These are phyloP conservation scores for Phytophthora quininea DNA, from an alignment of 352 stramenopile genomes.

Conservation along the genomic window DNA sequence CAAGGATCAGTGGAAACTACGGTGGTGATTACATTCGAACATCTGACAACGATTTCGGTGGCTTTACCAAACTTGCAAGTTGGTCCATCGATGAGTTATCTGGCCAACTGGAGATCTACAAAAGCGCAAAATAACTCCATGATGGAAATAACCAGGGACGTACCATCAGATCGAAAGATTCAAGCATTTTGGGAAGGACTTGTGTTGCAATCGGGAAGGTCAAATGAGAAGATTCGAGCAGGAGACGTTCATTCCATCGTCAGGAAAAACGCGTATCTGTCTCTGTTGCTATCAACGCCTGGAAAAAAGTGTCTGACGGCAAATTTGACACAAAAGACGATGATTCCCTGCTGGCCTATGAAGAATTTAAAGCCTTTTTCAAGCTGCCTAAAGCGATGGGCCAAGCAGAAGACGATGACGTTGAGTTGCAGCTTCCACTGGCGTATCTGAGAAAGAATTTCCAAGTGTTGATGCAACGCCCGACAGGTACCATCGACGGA, in stretches of 20 bases:
- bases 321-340: conserved; percentile 2
- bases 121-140: background rate
- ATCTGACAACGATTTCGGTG: conserved; percentile 10
- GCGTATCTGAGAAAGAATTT: conserved; percentile 25
- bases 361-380: conserved; percentile 12
- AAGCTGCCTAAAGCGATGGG: background rate
- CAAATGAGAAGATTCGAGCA: conserved; percentile 10
- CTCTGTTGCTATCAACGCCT: conserved; percentile 10
- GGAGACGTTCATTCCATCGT: background rate
- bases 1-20: background rate
- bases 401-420: conserved; percentile 9
- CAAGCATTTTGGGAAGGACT: conserved; percentile 24
- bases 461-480: background rate
- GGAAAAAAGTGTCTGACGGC: background rate
- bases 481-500: conserved; percentile 1
- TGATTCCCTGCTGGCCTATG: conserved; percentile 15
- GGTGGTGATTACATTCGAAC: conserved; percentile 20
- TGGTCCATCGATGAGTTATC: conserved; percentile 21
- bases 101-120: conserved; percentile 3
- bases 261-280: conserved; percentile 20
- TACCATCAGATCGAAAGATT: conserved; percentile 14
- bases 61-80: conserved; percentile 5
- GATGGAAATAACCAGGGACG: conserved; percentile 13
- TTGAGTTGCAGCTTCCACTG: conserved; percentile 8
- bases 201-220: conserved; percentile 13